Evolutionary conservation across 192 early-diverging fungal species (phyloP), one percentile per base, ranked within the genome.

Genomic region (Coemansia javaensis): DNA sequence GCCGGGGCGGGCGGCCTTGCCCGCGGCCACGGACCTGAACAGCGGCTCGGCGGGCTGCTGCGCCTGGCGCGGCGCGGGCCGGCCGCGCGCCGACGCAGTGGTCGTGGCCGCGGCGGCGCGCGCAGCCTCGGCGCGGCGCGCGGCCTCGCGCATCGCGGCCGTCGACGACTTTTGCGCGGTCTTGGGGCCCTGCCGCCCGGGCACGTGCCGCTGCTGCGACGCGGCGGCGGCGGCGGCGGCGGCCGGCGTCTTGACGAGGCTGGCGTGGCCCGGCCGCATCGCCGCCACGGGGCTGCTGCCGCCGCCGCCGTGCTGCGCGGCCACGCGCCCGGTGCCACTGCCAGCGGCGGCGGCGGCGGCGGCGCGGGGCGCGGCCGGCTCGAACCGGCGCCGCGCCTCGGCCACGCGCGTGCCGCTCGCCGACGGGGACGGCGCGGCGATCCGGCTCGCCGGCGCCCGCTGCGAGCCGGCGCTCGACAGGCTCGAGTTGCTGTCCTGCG

Each of bases 141-240:
- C 66, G 0, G 69, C 62, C 46, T 73, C 69, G 22, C 69, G 69
- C 62, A 73, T 65, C 4, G 62, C 69, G 0, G 62, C 68, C 1
- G 56, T 56, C 14, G 61, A 60, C 10, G 68, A 60, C 44, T 72
- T 72, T 23, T 33, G 40, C 44, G 44, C 33, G 9, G 53, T 38
- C 42, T 45, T 59, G 1, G 38, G 23, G 6, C 14, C 40, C 18
- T 47, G 52, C 12, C 40, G 22, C 17, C 38, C 33, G 0, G 21
- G 28, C 33, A 12, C 17, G 11, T n/a, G n/a, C n/a, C 56, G 56
- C 28, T 49, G 39, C 25, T 40, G 39, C 22, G 21, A 17, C 13
- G 48, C 30, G 0, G 25, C 15, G 11, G 44, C 31, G 2, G 44
- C 41, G 4, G 55, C 41, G 12, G 38, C 23, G 11, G 50, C 30